Percentiles rank a stretch among this genome's conserved stretches.
Evolutionary conservation across 1,284 basidiomycete genomes (phyloP).

Genomic region (Fomitopsis betulina): DNA sequence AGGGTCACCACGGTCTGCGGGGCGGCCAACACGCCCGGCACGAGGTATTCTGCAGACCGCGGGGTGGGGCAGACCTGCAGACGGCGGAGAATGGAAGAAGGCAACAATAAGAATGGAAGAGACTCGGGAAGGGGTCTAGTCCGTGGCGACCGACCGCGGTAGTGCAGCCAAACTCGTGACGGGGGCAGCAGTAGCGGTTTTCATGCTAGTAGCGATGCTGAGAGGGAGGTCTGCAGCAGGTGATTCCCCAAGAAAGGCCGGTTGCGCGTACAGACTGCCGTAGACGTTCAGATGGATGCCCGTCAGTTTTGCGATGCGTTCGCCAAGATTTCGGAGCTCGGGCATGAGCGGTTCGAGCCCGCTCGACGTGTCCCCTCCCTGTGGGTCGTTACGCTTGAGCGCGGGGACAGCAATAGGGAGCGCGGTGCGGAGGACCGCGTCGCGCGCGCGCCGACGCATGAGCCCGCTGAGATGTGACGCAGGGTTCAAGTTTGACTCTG

Average conservation of each 20-base stretch:
- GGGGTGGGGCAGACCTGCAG: neutral
- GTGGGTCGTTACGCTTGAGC: constrained; percentile 4
- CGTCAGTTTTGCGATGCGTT: constrained; percentile 65
- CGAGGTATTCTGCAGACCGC: neutral
- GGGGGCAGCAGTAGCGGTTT: neutral
- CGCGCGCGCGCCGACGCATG: constrained; percentile 57
- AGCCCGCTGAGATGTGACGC: constrained; percentile 52
- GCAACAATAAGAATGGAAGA: neutral
- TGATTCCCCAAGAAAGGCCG: constrained; percentile 39
- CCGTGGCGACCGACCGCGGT: neutral
- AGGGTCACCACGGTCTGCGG: neutral
- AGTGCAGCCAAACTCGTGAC: neutral
- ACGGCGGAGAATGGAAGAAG: neutral
- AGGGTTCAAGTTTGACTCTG: constrained; percentile 51
- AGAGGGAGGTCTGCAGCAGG: too few species aligned
- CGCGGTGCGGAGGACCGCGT: constrained; percentile 60
- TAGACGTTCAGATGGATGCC: constrained; percentile 73
- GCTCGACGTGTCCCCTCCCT: constrained; percentile 28
- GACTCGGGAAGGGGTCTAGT: neutral
- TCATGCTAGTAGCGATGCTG: neutral
- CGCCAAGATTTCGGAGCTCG: constrained; percentile 63
- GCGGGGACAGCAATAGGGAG: constrained; percentile 44
- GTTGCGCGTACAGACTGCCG: constrained; percentile 66
- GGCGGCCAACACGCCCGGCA: neutral
- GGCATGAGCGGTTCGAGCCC: constrained; percentile 68